phyloP scores from a whole-genome alignment of 495 filamentous ascomycete species.

The Penicillium coffeae region DNA sequence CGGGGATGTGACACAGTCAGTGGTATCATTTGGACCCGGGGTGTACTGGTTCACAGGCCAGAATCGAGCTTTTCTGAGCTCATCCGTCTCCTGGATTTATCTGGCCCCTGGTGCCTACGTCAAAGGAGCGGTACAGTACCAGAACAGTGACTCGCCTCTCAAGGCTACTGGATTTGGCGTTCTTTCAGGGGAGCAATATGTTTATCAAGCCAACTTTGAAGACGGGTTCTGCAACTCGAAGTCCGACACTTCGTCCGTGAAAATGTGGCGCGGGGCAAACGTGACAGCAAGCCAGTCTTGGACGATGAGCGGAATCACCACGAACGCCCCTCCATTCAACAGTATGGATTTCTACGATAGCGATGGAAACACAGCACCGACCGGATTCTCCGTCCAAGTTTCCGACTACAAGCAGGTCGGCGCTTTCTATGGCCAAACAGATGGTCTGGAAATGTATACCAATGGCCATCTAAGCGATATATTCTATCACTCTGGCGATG shows the following conservation, averaged over 20 bases:
- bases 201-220: slow-evolving; percentile 23
- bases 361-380: slow-evolving; percentile 4
- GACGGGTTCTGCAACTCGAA: slow-evolving; percentile 6
- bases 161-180: slow-evolving; percentile 24
- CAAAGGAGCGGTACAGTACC: slow-evolving; percentile 26
- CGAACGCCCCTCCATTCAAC: slow-evolving; percentile 20
- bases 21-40: background rate
- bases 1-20: background rate
- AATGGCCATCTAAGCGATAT: slow-evolving; percentile 12
- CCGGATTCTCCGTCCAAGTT: slow-evolving; percentile 6
- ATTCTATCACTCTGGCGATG: slow-evolving; percentile 28
- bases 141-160: slow-evolving; percentile 5
- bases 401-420: slow-evolving; percentile 27
- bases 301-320: slow-evolving; percentile 11
- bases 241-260: background rate
- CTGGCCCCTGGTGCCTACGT: slow-evolving; percentile 29
- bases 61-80: slow-evolving; percentile 12
- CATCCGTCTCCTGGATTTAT: slow-evolving; percentile 20
- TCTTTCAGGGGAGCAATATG: slow-evolving; percentile 26
- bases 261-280: slow-evolving; percentile 1
- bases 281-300: slow-evolving; percentile 12
- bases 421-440: slow-evolving; percentile 23
- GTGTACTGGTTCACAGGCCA: background rate
- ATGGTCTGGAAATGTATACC: slow-evolving; percentile 19
- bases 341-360: slow-evolving; percentile 19